Base-by-base conservation (phyloP, 164 flowering plant species). In the Santalum album region DNA sequence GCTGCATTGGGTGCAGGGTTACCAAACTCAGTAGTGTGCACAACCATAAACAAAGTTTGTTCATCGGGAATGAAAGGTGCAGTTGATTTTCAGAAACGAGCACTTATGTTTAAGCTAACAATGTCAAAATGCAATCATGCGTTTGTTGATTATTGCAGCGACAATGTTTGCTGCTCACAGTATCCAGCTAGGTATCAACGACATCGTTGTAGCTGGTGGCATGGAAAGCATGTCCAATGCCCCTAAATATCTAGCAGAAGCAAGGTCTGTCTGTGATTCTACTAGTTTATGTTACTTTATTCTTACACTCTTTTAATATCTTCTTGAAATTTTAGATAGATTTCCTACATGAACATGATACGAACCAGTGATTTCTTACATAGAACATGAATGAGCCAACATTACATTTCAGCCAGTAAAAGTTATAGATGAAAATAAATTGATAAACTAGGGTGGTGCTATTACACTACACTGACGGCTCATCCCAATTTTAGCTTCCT, bases 1-100 rank as follows among this genome's bases (percentile, higher is more conserved):
- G 98, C 96, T 63, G 96, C 98, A 6, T 56, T 89, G 46, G 96
- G 96, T 51, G 98, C 98, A 1, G 95, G 98, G 16, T 69, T 92
- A 53, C 94, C 95, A 36, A 69, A 77, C 67, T 78, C 94, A 1
- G 98, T 86, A 0, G 61, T 80, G 44, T 92, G 96, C 74, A 92
- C 95, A 38, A 84, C 95, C 17, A 61, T 92, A 26, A 86, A 92
- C 66, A 92, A 88, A 79, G 98, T 88, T 6, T 91, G 96, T 68
- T 66, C 96, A 9, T 82, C 98, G 1, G 98, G 98, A 39, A 77
- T 91, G 88, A 91, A 91, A 72, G 96, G 96, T 88, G 39, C 21
- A 9, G 2, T 18, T 21, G 34, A 4, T 44, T 20, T 44, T 10
- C 17, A 32, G 36, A n/a, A n/a, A n/a, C n/a, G n/a, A n/a, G n/a